Conservation (phyloP, 768 basidiomycete species). For the Boletus pseudo-olivaceus region DNA sequence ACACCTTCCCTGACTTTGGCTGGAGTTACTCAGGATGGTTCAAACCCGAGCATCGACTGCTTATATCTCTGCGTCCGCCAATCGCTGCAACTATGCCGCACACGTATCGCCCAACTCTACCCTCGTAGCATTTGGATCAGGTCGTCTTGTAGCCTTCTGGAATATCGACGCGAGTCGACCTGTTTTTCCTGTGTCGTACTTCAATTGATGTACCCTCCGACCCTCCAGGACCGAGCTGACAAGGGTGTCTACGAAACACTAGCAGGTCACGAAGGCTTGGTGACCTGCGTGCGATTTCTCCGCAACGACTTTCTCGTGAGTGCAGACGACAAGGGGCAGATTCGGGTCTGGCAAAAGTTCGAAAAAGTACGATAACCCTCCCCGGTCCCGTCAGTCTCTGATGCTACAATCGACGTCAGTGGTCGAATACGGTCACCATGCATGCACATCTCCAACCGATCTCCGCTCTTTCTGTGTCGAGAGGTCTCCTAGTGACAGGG, state of each 20-base stretch:
- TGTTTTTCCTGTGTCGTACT: background rate
- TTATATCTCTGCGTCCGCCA: slow-evolving; percentile 48
- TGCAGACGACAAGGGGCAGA: slow-evolving; percentile 71
- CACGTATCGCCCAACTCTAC: slow-evolving; percentile 28
- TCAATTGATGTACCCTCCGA: slow-evolving; percentile 1
- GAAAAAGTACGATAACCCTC: slow-evolving; percentile 19
- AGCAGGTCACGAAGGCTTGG: slow-evolving; percentile 65
- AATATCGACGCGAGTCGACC: slow-evolving; percentile 41
- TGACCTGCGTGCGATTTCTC: slow-evolving; percentile 77
- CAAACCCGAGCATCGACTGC: slow-evolving; percentile 19
- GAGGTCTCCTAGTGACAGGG: slow-evolving; percentile 61
- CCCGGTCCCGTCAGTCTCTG: slow-evolving; percentile 8
- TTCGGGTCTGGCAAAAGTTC: slow-evolving; percentile 58
- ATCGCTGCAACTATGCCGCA: slow-evolving; percentile 43
- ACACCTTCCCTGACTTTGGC: too few relatives aligned
- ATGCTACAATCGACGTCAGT: slow-evolving; percentile 41
- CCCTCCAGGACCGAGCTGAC: slow-evolving; percentile 43
- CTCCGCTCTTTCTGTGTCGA: slow-evolving; percentile 57
- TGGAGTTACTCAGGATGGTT: slow-evolving; percentile 2
- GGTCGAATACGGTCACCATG: slow-evolving; percentile 42
- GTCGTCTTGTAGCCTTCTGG: slow-evolving; percentile 59
- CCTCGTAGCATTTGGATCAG: slow-evolving; percentile 56
- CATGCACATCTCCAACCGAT: slow-evolving; percentile 70
- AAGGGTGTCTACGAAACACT: slow-evolving; percentile 66
- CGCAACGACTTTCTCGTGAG: slow-evolving; percentile 51